Evolutionary conservation across 129 eudicot species (phyloP).

Genomic region (Lactuca sativa): DNA sequence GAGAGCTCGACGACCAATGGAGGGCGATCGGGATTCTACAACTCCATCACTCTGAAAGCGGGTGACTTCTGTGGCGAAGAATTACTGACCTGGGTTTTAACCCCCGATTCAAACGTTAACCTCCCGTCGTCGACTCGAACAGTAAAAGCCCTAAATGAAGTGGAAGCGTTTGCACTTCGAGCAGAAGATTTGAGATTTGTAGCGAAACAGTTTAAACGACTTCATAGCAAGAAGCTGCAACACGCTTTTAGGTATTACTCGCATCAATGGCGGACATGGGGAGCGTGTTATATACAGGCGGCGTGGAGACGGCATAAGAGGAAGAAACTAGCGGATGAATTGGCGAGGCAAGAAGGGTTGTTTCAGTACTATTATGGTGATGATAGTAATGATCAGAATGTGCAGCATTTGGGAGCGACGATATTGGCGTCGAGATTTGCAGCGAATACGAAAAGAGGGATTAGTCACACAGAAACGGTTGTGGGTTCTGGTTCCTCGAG

Average conservation of each 20-base stretch:
- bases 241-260: constrained; percentile 76
- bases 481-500: constrained; percentile 27
- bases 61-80: constrained; percentile 88
- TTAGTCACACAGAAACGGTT: constrained; percentile 28
- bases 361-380: constrained; percentile 23
- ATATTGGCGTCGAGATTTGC: constrained; percentile 69
- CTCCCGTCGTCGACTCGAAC: constrained; percentile 82
- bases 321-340: constrained; percentile 53
- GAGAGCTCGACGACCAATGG: constrained; percentile 73
- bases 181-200: constrained; percentile 76
- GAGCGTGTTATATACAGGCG: constrained; percentile 62
- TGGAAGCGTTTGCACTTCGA: constrained; percentile 78
- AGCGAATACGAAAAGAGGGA: constrained; percentile 55
- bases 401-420: constrained; percentile 55
- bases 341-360: constrained; percentile 39
- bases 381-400: constrained; percentile 23
- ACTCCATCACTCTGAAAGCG: constrained; percentile 52
- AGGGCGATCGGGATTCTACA: constrained; percentile 59
- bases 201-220: constrained; percentile 69
- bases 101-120: constrained; percentile 48
- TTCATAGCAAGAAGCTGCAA: constrained; percentile 77
- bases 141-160: constrained; percentile 60
- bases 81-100: constrained; percentile 64
- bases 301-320: constrained; percentile 60
- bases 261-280: constrained; percentile 79